Percentiles rank a stretch among this genome's conserved stretches.
These are phyloP conservation scores for Diospyros lotus DNA, from an alignment of 148 eudicot genomes.

Conservation along the genomic window DNA sequence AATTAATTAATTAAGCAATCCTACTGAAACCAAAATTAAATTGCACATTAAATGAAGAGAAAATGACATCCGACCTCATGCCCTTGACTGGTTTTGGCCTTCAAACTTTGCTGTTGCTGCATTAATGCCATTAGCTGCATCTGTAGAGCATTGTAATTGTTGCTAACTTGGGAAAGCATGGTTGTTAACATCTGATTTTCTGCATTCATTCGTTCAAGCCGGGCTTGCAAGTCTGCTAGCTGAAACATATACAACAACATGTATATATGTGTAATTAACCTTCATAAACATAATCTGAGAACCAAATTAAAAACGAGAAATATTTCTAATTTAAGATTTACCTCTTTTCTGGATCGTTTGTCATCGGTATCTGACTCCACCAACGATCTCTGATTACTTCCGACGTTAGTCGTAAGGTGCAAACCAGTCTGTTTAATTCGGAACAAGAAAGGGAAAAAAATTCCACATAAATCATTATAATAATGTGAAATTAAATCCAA, in stretches of 20 bases:
- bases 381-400: slow-evolving; percentile 70
- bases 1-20: background rate
- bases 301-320: too few species aligned
- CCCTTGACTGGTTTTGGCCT: slow-evolving; percentile 15
- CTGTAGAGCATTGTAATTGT: slow-evolving; percentile 49
- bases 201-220: slow-evolving; percentile 51
- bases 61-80: slow-evolving; percentile 19
- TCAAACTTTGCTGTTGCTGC: slow-evolving; percentile 35
- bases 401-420: slow-evolving; percentile 64
- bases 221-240: slow-evolving; percentile 49
- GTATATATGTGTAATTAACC: background rate
- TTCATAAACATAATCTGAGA: background rate
- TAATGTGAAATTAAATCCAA: background rate
- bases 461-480: too few species aligned
- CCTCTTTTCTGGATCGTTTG: slow-evolving; percentile 56
- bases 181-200: slow-evolving; percentile 70
- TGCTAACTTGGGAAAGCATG: slow-evolving; percentile 54
- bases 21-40: background rate
- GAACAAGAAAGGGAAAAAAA: background rate
- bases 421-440: slow-evolving; percentile 48
- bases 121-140: slow-evolving; percentile 38
- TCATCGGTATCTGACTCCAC: slow-evolving; percentile 53
- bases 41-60: background rate
- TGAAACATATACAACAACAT: slow-evolving; percentile 11
- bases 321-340: slow-evolving; percentile 11